Base-by-base conservation (phyloP, 257 asterid genomes). In the Solanum virginianum region DNA sequence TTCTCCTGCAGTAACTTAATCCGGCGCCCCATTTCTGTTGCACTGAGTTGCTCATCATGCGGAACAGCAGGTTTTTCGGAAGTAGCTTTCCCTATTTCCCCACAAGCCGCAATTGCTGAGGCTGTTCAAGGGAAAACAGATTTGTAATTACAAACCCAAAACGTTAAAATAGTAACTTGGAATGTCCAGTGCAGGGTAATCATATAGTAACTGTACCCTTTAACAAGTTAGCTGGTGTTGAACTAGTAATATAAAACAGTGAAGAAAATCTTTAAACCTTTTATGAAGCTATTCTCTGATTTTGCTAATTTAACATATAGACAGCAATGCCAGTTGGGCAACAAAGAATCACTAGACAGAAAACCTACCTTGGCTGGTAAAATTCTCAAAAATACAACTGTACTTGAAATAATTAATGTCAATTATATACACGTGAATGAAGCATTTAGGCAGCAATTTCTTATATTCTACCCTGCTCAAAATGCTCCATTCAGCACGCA, bases 1-100 rank as follows among this genome's bases (percentile, higher is more conserved):
- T 95, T 87, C 82, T 94, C 97, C 90, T 94, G 95, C 86, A 96
- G 90, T 85, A 93, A 89, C 90, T 90, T 93, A 87, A 96, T 91
- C 56, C 99, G 92, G 54, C 93, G 93, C 84, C 93, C 95, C 83
- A 93, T 95, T 90, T 95, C 98, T 62, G 92, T 91, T 62, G 86
- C 71, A 86, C 96, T 96, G 84, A 96, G 98, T 85, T 93, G 94
- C 85, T 96, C 98, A 84, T 87, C 90, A 80, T 90, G 88, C n/a
- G 93, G 86, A 81, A 86, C 85, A 77, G 88, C 86, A 84, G 93
- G 39, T 70, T 84, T 89, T 84, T 89, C 93, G 84, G 94, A 84
- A 83, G 89, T 68, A 55, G 88, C 85, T 90, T 66, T 90, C 83
- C 88, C 97, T 88, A 90, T 72, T 84, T 94, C 97, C 87, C 92